These are phyloP conservation scores for Chlamydomonas schloesseri DNA, from an alignment of 139 green algal species.

Conservation along the genomic window DNA sequence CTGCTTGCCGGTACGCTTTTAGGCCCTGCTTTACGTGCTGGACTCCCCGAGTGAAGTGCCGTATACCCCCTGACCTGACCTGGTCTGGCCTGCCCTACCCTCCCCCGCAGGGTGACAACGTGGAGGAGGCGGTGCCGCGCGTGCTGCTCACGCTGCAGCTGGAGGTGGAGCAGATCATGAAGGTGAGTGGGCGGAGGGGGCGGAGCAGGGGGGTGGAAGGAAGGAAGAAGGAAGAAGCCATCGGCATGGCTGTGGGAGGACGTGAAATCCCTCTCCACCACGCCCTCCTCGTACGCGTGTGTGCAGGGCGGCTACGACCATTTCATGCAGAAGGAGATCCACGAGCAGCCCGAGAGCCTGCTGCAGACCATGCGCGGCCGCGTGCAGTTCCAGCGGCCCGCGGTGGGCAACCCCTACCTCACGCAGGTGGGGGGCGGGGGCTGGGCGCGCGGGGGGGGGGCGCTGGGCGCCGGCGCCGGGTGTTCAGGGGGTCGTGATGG, in stretches of 20 bases:
- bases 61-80: no score
- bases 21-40: no score
- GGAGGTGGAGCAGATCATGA: conserved; percentile 98
- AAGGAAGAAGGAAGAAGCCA: no score
- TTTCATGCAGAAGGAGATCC: conserved; percentile 85
- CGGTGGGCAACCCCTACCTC: conserved; percentile 56
- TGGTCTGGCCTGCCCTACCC: no score
- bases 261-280: no score
- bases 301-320: conserved; percentile 73
- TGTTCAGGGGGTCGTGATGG: no score
- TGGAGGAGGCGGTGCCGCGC: conserved; percentile 75
- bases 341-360: conserved; percentile 96
- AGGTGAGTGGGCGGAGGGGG: conserved; percentile 57
- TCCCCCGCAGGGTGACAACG: conserved; percentile 39
- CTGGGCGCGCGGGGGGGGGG: not conserved
- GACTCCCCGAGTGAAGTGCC: no score
- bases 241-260: no score
- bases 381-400: conserved; percentile 70
- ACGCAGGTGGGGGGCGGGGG: not conserved
- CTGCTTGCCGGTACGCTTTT: no score
- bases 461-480: no score
- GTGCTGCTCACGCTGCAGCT: conserved; percentile 91
- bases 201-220: no score
- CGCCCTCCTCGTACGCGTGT: no score
- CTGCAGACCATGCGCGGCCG: conserved; percentile 86